Percentiles rank a stretch among this genome's conserved stretches.
phyloP scores from a whole-genome alignment of 768 basidiomycete genomes.

The Amanita pallidorosea region DNA sequence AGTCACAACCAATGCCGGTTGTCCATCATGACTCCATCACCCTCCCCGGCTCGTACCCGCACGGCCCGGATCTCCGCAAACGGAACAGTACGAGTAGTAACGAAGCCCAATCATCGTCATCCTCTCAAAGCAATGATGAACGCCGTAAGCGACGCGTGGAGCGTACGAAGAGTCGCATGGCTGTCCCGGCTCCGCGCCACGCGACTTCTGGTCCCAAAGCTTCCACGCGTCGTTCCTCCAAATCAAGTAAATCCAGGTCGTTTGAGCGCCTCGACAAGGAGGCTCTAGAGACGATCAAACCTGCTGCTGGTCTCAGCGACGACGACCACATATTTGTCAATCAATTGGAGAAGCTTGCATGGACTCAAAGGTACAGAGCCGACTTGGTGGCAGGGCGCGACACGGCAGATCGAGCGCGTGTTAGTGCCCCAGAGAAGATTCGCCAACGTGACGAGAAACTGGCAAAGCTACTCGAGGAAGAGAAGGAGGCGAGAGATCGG shows the following conservation, averaged over 20 bases:
- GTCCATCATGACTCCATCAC: neutral
- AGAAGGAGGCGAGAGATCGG: neutral
- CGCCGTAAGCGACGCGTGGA: slow-evolving; percentile 1
- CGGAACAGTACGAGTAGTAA: neutral
- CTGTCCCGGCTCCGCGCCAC: neutral
- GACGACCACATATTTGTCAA: slow-evolving; percentile 3
- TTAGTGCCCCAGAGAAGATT: neutral
- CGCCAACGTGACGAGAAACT: neutral
- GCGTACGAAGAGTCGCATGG: slow-evolving; percentile 4
- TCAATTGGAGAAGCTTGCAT: neutral
- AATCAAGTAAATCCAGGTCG: neutral
- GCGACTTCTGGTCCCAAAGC: neutral
- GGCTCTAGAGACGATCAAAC: neutral
- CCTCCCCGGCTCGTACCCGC: neutral
- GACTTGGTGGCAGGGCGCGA: neutral
- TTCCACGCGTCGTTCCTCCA: neutral
- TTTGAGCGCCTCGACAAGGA: neutral
- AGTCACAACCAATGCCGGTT: neutral
- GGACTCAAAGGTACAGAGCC: neutral
- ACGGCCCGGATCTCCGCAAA: neutral
- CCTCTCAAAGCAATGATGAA: neutral
- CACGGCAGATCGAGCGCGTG: slow-evolving; percentile 1
- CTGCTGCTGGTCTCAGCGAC: neutral
- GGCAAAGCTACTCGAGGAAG: neutral
- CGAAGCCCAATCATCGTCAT: neutral